Conservation (phyloP, 2,329 filamentous ascomycete genomes). For the Fusarium pilosicola region DNA sequence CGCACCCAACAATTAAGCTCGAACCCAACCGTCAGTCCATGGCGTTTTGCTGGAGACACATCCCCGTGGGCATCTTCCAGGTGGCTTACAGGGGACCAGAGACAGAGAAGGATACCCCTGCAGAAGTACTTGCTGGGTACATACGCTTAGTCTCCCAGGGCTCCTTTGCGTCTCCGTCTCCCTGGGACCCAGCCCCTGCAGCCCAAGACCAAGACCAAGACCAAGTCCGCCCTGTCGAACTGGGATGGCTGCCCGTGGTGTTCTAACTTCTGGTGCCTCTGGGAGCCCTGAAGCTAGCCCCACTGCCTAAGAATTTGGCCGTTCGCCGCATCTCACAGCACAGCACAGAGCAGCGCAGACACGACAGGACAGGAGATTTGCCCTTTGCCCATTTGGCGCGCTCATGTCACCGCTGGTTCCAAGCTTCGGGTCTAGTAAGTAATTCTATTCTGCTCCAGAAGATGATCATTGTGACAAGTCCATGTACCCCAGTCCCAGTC, state of each 20-base stretch:
- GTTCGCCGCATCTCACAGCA: constrained; percentile 41
- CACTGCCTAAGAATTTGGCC: constrained; percentile 44
- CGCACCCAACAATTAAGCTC: constrained; percentile 47
- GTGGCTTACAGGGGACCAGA: neutral
- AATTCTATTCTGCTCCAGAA: constrained; percentile 37
- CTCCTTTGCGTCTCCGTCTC: constrained; percentile 28
- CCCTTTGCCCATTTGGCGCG: constrained; percentile 29
- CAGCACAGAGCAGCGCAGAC: neutral
- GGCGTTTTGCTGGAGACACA: constrained; percentile 41
- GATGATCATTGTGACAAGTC: constrained; percentile 38
- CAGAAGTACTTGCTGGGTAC: constrained; percentile 41
- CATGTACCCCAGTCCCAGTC: constrained; percentile 43
- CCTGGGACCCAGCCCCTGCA: constrained; percentile 32
- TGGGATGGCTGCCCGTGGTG: constrained; percentile 31
- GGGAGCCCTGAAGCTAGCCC: constrained; percentile 38
- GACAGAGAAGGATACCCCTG: constrained; percentile 28
- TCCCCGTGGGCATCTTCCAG: constrained; percentile 32
- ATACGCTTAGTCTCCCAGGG: constrained; percentile 12
- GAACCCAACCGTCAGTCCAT: constrained; percentile 44
- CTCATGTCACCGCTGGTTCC: constrained; percentile 51
- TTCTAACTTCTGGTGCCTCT: constrained; percentile 20
- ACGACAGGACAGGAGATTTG: constrained; percentile 46
- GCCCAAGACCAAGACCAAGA: constrained; percentile 18
- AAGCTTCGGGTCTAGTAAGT: constrained; percentile 45
- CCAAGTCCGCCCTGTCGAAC: constrained; percentile 46